A percentile compares a stretch with the other conserved stretches of the same genome.
Conservation (phyloP, 225 moss, liverwort and hornwort genomes). For the Rhytidiadelphus loreus region DNA sequence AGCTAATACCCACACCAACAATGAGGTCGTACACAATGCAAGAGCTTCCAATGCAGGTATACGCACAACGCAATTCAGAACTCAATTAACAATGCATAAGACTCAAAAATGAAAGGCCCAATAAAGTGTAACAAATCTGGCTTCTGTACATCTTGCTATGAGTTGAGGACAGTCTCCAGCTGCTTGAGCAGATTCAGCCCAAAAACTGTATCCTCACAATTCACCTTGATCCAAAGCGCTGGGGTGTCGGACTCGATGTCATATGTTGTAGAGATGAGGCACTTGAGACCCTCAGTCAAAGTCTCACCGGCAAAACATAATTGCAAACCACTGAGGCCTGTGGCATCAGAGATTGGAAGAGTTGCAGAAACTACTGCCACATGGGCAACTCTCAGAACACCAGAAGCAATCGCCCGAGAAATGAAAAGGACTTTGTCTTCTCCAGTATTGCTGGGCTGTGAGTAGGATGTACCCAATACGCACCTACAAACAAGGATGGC, state of each 20-base stretch:
- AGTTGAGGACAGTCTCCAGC: conserved; percentile 61
- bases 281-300: conserved; percentile 37
- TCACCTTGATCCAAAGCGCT: conserved; percentile 66
- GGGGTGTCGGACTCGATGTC: conserved; percentile 18
- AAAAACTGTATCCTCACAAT: conserved; percentile 85
- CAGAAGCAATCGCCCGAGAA: conserved; percentile 55
- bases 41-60: background rate
- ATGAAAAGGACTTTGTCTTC: conserved; percentile 50
- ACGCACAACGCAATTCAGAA: background rate
- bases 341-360: conserved; percentile 53
- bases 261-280: conserved; percentile 61
- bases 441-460: conserved; percentile 22
- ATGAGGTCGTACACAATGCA: background rate
- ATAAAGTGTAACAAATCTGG: background rate
- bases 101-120: background rate
- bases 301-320: conserved; percentile 82
- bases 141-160: conserved; percentile 15
- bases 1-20: background rate
- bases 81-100: background rate
- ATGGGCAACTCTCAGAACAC: conserved; percentile 52
- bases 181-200: conserved; percentile 86
- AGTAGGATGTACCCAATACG: conserved; percentile 33
- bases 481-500: conserved; percentile 33
- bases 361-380: conserved; percentile 64
- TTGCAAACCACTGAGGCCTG: conserved; percentile 54